Percentiles rank a stretch among this genome's conserved stretches.
phyloP scores from a whole-genome alignment of 192 early-diverging fungal species.

The Gamsiella multidivaricata region DNA sequence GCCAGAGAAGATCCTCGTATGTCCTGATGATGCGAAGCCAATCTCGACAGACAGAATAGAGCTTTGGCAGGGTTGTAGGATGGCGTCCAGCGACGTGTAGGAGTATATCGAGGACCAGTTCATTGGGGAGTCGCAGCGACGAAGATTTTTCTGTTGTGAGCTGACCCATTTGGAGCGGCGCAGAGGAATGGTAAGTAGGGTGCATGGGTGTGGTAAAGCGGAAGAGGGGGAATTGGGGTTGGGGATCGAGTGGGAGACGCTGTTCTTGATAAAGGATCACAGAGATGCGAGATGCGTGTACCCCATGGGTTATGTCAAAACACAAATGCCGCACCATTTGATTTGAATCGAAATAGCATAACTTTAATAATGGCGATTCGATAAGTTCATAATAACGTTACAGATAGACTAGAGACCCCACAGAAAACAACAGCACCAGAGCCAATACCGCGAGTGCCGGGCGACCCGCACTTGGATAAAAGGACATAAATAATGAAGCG shows the following conservation, averaged over 20 bases:
- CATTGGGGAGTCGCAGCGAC: conserved; percentile 17
- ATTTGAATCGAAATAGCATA: no score
- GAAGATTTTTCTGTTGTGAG: neutral
- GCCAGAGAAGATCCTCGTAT: conserved; percentile 22
- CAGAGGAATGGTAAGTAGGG: no score
- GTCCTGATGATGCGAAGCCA: neutral
- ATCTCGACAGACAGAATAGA: conserved; percentile 4
- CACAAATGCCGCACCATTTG: no score
- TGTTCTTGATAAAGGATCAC: neutral
- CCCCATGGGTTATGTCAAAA: conserved; percentile 18
- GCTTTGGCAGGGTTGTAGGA: neutral
- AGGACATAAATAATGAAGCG: no score
- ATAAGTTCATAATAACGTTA: no score
- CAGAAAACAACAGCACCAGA: no score
- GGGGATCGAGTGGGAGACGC: no score
- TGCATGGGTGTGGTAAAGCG: neutral
- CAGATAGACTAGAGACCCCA: no score
- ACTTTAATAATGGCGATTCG: no score
- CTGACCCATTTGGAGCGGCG: neutral
- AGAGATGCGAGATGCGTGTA: neutral
- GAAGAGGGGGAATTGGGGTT: no score
- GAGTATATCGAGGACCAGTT: conserved; percentile 29
- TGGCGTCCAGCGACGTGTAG: conserved; percentile 1
- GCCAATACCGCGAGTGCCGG: no score
- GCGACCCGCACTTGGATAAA: no score